Percentiles rank a stretch among this genome's conserved stretches.
Evolutionary conservation across 2,329 filamentous ascomycete species (phyloP).

Genomic region (Trichoderma sp.): DNA sequence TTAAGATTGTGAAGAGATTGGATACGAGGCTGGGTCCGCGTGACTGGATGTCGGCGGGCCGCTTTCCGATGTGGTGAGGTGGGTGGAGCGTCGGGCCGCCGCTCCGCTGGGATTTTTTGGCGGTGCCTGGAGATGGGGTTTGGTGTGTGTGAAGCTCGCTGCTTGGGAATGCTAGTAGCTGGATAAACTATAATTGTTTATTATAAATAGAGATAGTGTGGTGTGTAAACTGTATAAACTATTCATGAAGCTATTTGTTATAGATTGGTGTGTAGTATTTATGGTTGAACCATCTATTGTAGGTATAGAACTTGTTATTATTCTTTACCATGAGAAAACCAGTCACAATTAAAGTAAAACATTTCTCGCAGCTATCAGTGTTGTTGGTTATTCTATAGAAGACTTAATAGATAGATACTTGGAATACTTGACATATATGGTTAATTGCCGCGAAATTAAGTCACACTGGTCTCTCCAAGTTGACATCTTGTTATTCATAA

Average conservation of each 20-base stretch:
- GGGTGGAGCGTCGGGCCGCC: constrained; percentile 14
- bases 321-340: background rate
- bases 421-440: background rate
- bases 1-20: background rate
- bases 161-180: background rate
- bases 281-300: background rate
- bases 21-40: background rate
- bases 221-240: no score
- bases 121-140: background rate
- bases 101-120: background rate
- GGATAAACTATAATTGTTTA: background rate
- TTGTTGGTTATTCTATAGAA: background rate
- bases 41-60: constrained; percentile 7
- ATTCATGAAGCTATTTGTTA: background rate
- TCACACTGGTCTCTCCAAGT: background rate
- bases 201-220: background rate
- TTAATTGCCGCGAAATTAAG: background rate
- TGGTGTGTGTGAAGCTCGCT: background rate
- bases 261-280: background rate
- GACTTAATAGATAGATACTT: background rate
- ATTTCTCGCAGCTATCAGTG: no score
- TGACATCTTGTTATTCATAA: background rate
- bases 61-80: background rate
- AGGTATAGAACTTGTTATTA: background rate
- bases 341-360: background rate